A percentile compares a stretch with the other conserved stretches of the same genome.
Evolutionary conservation across 2,329 filamentous ascomycete species (phyloP).

Genomic region (Herpotrichia juniperi): DNA sequence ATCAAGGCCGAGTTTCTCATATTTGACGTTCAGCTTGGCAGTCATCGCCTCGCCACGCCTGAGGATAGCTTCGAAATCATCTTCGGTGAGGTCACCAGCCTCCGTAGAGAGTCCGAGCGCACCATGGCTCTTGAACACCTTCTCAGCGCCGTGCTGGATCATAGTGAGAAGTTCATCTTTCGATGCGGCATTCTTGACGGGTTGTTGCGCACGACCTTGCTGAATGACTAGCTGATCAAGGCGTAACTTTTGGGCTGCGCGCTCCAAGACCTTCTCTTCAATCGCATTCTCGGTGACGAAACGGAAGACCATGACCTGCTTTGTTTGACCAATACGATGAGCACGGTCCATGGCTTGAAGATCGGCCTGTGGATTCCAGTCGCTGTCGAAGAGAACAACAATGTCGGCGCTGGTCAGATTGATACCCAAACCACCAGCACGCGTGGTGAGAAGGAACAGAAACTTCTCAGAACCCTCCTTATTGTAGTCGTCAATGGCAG

Average conservation of each 20-base stretch:
- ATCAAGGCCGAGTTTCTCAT: slow-evolving; percentile 95
- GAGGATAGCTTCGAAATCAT: slow-evolving; percentile 89
- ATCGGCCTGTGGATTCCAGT: slow-evolving; percentile 99
- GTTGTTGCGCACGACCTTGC: slow-evolving; percentile 90
- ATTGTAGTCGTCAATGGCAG: slow-evolving; percentile 98
- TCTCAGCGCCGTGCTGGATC: slow-evolving; percentile 99
- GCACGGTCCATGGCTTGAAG: slow-evolving; percentile 98
- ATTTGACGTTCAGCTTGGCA: slow-evolving; percentile 87
- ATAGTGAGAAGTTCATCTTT: slow-evolving; percentile 96
- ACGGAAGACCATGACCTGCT: slow-evolving; percentile 94
- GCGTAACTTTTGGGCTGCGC: slow-evolving; percentile 94
- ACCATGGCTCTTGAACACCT: slow-evolving; percentile 81
- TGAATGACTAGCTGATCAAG: slow-evolving; percentile 98
- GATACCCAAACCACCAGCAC: slow-evolving; percentile 94
- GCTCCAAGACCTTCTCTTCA: slow-evolving; percentile 96
- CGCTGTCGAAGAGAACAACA: slow-evolving; percentile 94
- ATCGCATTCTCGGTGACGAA: slow-evolving; percentile 98
- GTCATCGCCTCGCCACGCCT: slow-evolving; percentile 87
- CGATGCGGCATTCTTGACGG: slow-evolving; percentile 87
- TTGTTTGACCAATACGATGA: slow-evolving; percentile 97
- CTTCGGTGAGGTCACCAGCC: slow-evolving; percentile 73
- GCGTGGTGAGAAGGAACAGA: slow-evolving; percentile 91
- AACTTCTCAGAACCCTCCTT: slow-evolving; percentile 95
- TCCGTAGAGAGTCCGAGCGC: slow-evolving; percentile 65
- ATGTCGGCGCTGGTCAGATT: slow-evolving; percentile 96